These are phyloP conservation scores for Tephrocybe sp. DNA, from an alignment of 768 basidiomycete genomes.

Conservation along the genomic window DNA sequence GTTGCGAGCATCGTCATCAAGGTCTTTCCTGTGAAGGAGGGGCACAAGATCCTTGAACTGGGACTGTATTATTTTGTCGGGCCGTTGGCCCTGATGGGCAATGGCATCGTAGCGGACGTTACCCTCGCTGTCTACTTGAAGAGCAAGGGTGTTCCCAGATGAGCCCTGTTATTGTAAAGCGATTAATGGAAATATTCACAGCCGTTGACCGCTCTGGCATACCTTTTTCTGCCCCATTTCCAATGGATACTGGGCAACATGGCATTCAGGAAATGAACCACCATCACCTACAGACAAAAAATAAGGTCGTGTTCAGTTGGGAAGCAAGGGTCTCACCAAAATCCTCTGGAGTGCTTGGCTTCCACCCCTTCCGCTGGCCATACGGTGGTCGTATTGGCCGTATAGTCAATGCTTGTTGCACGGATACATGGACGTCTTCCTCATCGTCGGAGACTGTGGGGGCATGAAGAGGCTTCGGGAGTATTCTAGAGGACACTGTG, in stretches of 20 bases:
- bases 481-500: constrained; percentile 43
- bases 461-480: constrained; percentile 66
- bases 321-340: constrained; percentile 56
- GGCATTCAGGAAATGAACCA: constrained; percentile 92
- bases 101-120: constrained; percentile 98
- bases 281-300: constrained; percentile 58
- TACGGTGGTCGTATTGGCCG: constrained; percentile 74
- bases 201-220: constrained; percentile 19
- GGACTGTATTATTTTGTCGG: constrained; percentile 85
- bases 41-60: constrained; percentile 99
- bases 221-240: constrained; percentile 97
- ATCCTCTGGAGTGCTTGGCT: constrained; percentile 77
- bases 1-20: constrained; percentile 65
- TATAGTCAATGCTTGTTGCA: constrained; percentile 43
- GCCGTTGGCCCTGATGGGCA: constrained; percentile 90
- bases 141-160: constrained; percentile 91
- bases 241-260: constrained; percentile 95
- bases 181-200: not conserved
- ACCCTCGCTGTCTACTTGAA: constrained; percentile 96
- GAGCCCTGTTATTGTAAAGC: constrained; percentile 57
- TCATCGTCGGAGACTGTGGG: constrained; percentile 61
- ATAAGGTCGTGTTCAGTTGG: not conserved
- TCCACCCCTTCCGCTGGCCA: constrained; percentile 85
- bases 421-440: constrained; percentile 32
- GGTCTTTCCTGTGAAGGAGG: constrained; percentile 83